Evolutionary conservation across 2,329 filamentous ascomycete genomes (phyloP).

Genomic region (Exophiala phaeomuriformis): DNA sequence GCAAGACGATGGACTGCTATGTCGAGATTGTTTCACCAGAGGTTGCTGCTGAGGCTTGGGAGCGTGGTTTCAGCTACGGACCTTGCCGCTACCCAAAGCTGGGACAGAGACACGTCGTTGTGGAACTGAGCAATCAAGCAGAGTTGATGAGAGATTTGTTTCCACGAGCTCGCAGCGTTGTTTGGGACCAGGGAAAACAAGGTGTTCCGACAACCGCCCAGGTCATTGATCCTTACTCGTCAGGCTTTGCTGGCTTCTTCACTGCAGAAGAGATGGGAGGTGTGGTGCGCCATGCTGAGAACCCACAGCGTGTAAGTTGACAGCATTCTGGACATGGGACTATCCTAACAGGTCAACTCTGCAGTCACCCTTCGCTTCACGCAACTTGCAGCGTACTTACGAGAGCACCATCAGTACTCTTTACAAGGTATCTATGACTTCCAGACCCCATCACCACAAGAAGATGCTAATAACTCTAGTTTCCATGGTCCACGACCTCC

Average conservation of each 20-base stretch:
- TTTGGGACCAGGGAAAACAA: conserved; percentile 33
- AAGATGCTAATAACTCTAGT: conserved; percentile 32
- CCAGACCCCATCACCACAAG: not conserved
- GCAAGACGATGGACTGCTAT: conserved; percentile 50
- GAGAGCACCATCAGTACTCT: conserved; percentile 47
- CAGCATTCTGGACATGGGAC: not conserved
- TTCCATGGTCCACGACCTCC: conserved; percentile 43
- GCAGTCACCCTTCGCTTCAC: conserved; percentile 44
- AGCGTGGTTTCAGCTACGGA: conserved; percentile 32
- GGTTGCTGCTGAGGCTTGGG: conserved; percentile 38
- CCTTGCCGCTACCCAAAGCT: conserved; percentile 38
- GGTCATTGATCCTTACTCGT: conserved; percentile 40
- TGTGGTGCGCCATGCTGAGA: conserved; percentile 42
- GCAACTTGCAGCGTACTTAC: conserved; percentile 47
- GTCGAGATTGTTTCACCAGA: conserved; percentile 38
- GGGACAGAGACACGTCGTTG: conserved; percentile 42
- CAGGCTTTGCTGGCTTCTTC: conserved; percentile 47
- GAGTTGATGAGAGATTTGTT: conserved; percentile 47
- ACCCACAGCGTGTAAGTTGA: conserved; percentile 43
- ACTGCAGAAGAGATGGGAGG: conserved; percentile 45
- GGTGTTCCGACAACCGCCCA: conserved; percentile 32
- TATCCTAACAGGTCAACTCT: conserved; percentile 4
- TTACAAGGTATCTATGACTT: conserved; percentile 38
- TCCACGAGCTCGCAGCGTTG: conserved; percentile 45
- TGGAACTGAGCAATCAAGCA: conserved; percentile 42